Evolutionary conservation across 2,329 filamentous ascomycete species (phyloP).

Genomic region (Aplosporella prunicola): DNA sequence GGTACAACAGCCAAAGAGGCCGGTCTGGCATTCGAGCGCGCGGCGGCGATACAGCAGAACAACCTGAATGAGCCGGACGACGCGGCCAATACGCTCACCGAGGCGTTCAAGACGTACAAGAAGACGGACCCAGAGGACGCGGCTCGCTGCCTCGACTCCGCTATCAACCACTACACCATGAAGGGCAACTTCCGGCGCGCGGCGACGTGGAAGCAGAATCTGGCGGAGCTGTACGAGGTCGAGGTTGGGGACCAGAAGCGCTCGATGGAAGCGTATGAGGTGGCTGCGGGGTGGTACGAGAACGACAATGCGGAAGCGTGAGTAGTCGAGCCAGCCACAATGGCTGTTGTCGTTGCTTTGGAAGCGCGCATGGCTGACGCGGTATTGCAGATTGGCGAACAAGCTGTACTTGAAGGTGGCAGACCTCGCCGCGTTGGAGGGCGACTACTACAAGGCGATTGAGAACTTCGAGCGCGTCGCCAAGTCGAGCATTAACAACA

Average conservation of each 20-base stretch:
- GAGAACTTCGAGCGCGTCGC: conserved; percentile 70
- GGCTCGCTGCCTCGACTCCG: conserved; percentile 37
- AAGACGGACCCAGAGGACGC: conserved; percentile 78
- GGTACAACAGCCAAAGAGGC: conserved; percentile 82
- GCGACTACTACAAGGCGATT: conserved; percentile 68
- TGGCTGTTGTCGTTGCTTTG: no score
- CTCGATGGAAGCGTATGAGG: conserved; percentile 70
- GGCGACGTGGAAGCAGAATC: conserved; percentile 73
- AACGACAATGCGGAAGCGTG: conserved; percentile 75
- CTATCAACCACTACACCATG: conserved; percentile 76
- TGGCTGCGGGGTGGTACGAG: conserved; percentile 76
- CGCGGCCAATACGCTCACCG: conserved; percentile 75
- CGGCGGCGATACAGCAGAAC: conserved; percentile 66
- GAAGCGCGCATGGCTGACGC: no score
- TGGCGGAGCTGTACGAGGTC: conserved; percentile 77
- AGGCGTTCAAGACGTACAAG: conserved; percentile 85
- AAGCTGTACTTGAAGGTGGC: conserved; percentile 90
- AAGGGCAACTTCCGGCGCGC: conserved; percentile 89
- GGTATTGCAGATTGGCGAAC: conserved; percentile 81
- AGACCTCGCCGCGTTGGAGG: conserved; percentile 72
- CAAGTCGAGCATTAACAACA: conserved; percentile 69
- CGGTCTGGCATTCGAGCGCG: conserved; percentile 73
- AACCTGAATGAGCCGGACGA: conserved; percentile 88
- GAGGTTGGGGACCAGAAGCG: conserved; percentile 66
- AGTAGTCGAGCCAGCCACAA: no score